Base-by-base conservation (phyloP, 2,329 filamentous ascomycete genomes). In the Fusarium sulawesiense region DNA sequence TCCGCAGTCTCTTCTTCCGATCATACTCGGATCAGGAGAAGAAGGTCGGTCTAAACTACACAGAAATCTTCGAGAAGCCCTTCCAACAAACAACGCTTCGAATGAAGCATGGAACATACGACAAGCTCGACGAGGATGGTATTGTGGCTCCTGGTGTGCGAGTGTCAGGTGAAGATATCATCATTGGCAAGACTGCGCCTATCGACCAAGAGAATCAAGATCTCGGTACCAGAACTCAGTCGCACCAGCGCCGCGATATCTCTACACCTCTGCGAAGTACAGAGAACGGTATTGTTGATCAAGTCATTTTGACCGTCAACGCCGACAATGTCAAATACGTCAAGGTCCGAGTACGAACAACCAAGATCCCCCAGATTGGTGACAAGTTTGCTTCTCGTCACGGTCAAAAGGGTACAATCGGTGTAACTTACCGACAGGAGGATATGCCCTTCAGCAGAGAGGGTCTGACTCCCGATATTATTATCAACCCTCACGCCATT, bases 371-470 rank as follows among this genome's bases (percentile, higher is more conserved):
- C 1, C 97, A 99, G 82, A 98, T 99, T 80, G 96, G 96, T 77
- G 96, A 99, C 84, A 99, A 99, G 81, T 99, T 99, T 80, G 97
- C 96, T 10, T 99, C 97, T 75, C 94, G 96, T 83, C 97, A 99
- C 88, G 96, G 96, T 78, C 96, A 99, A 78, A 99, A 99, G 83
- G 96, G 96, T 84, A 99, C 96, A 2, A 98, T 99, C 78, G 97
- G 97, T 89, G 95, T 99, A 72, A 98, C 96, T 3, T 99, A 97
- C 81, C 90, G 95, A 51, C 93, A 97, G 75, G 96, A 99, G 81
- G 97, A 99, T 78, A 99, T 99, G 97, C 97, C 97, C 0, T 99
- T 99, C 81, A 96, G 93, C 5, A 86, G 90, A 40, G 93, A 98
- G 79, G 96, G 97, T 75, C 88, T 99, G 56, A 92, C 92, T 1